Evolutionary conservation across 2,329 filamentous ascomycete species (phyloP).

Genomic region (Cercospora zeae-maydis): DNA sequence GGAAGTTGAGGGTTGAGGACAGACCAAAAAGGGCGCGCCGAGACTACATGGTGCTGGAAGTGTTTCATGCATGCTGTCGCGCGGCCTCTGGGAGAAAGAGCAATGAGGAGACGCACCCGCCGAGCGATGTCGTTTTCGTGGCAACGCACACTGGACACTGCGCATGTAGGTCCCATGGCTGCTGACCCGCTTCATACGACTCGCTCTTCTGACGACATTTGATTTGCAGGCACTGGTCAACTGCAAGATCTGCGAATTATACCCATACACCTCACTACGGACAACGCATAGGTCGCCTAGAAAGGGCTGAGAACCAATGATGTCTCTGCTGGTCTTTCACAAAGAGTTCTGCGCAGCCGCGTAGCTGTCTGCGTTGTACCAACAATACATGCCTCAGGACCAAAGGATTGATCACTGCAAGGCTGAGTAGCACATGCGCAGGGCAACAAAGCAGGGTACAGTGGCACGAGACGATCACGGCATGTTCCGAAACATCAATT

Average conservation of each 20-base stretch:
- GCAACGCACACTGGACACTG: not conserved
- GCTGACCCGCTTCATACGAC: not conserved
- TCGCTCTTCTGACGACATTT: not conserved
- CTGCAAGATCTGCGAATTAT: not conserved
- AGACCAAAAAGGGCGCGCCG: not conserved
- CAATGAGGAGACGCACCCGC: not conserved
- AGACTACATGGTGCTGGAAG: not conserved
- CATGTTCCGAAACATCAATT: not conserved
- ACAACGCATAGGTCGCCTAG: not conserved
- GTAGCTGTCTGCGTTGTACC: not conserved
- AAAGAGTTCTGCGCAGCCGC: not conserved
- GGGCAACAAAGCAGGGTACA: not conserved
- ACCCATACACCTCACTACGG: not conserved
- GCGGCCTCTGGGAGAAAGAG: not conserved
- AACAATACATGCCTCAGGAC: not conserved
- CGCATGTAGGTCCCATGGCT: not conserved
- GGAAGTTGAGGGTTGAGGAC: constrained; percentile 44
- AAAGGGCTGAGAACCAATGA: not conserved
- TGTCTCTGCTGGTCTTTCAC: not conserved
- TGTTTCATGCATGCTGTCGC: not conserved
- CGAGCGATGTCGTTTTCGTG: not conserved
- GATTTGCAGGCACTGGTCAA: not conserved
- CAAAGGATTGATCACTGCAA: not conserved
- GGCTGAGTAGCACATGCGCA: not conserved
- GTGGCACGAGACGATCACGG: not conserved